Evolutionary conservation across 345 rosid genomes (phyloP), one percentile per base, ranked within the genome.

Genomic region (Excoecaria agallocha): DNA sequence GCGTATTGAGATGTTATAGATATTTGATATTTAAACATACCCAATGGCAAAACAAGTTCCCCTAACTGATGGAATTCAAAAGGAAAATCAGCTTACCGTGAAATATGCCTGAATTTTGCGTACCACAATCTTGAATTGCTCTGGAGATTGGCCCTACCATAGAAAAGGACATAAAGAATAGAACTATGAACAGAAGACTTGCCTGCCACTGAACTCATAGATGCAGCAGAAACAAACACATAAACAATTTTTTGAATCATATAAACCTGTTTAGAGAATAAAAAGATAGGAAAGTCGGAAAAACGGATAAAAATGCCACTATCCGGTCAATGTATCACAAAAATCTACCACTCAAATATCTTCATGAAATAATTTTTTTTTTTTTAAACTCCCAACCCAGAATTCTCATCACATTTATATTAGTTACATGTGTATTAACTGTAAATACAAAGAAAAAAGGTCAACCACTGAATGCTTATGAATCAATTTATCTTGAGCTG

Each of bases 21-120:
- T 38, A n/a, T n/a, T 38, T 38, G 20, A n/a, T 57, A 25, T 15
- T n/a, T 58, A 5, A 16, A 13, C 49, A 62, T 1, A 8, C 3
- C 46, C n/a, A 72, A 63, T 4, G 12, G 48, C 30, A 13, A 61
- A 48, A 62, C 16, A 52, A 51, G 54, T 6, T 38, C 38, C 17
- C 11, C 12, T 13, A 20, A 15, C 30, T 43, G 16, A 30, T 5
- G 0, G 39, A 17, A 39, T 56, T 76, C 12, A 58, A 35, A 55
- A 69, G 30, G 75, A 66, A 71, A 54, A 54, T 58, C 68, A 30
- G 20, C 79, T 48, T 95, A 95, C 99, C 83, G 99, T 95, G 78
- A 95, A 95, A 86, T 95, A 95, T 39, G 96, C 94, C 79, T 97
- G 97, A 80, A 95, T 90, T 84, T 84, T 90, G 30, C 89, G 91